These are phyloP conservation scores for Xylariaceae sp. DNA, from an alignment of 2,329 filamentous ascomycete genomes.

Conservation along the genomic window DNA sequence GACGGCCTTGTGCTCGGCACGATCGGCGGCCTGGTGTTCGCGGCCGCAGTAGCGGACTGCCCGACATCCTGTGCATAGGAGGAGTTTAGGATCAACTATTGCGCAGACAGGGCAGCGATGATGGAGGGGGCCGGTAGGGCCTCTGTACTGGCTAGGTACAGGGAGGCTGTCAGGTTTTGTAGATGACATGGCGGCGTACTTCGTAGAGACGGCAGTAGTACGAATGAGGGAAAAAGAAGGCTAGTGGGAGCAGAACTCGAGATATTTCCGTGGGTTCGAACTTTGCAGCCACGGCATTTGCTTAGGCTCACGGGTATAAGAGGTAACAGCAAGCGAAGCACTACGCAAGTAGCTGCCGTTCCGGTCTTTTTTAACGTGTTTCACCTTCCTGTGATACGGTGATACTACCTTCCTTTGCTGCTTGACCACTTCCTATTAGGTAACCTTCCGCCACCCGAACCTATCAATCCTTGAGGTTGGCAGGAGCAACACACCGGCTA, in stretches of 20 bases:
- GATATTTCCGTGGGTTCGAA: too few relatives aligned
- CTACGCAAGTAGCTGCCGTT: too few relatives aligned
- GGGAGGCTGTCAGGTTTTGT: neutral
- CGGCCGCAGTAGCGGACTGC: conserved; percentile 41
- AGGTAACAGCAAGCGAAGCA: too few relatives aligned
- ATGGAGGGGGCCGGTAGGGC: conserved; percentile 11
- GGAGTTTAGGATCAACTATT: conserved; percentile 25
- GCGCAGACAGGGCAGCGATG: conserved; percentile 18
- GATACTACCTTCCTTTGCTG: neutral
- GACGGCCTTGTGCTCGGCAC: conserved; percentile 34
- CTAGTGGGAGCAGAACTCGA: neutral
- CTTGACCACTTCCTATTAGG: neutral
- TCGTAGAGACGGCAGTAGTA: neutral
- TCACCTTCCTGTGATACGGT: too few relatives aligned
- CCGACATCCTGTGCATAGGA: conserved; percentile 39
- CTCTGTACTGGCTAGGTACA: conserved; percentile 1
- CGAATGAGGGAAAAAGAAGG: neutral
- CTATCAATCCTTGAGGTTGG: neutral
- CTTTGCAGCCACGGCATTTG: too few relatives aligned
- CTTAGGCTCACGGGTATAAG: too few relatives aligned
- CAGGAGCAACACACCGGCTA: neutral
- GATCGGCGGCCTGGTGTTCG: conserved; percentile 39
- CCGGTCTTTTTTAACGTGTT: too few relatives aligned
- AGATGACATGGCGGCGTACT: neutral
- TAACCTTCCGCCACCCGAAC: too few relatives aligned